Base-by-base conservation (phyloP, 208 protist species). In the Acanthamoeba culbertsoni region DNA sequence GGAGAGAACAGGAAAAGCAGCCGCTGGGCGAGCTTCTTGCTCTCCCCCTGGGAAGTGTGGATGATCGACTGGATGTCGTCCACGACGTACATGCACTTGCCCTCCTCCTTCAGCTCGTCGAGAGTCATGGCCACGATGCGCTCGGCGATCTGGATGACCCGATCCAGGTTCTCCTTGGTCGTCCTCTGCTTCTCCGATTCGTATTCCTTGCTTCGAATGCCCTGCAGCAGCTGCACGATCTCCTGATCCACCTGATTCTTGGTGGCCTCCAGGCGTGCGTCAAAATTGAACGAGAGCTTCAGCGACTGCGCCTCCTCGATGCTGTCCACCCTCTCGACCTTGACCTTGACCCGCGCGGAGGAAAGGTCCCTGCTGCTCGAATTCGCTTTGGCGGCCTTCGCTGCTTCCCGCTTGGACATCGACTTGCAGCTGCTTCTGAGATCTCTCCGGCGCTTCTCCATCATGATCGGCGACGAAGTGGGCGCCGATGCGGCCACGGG, bases 21-120 rank as follows among this genome's bases (percentile, higher is more conserved):
- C 18, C 88, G 88, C 46, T 48, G 40, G 31, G 88, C 88, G 18
- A 92, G n/a, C 43, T 79, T 53, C 62, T 77, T 90, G 55, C 82
- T 90, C 48, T 90, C 82, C 65, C 82, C 82, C 12, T 62, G 37
- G 12, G 55, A 71, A 10, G 35, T 63, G 53, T 90, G 82, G 37
- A 90, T 90, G 51, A 90, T 59, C 16, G 82, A 90, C 12, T 71
- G 82, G 42, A 90, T 90, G 82, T 90, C 82, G 40, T 90, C 57
- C n/a, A 90, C 65, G 33, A 90, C 57, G 55, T 90, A 45, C 57
- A 71, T 90, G 33, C 82, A 90, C 53, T 53, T 62, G 10, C 57
- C 42, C 10, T 23, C 82, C n/a, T 90, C 82, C 55, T 71, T 63
- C 10, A 90, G 82, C 6, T 71, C 57, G 20, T 90, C 57, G 23